These are phyloP conservation scores for Leccinellum rugosiceps DNA, from an alignment of 768 basidiomycete genomes.

Conservation along the genomic window DNA sequence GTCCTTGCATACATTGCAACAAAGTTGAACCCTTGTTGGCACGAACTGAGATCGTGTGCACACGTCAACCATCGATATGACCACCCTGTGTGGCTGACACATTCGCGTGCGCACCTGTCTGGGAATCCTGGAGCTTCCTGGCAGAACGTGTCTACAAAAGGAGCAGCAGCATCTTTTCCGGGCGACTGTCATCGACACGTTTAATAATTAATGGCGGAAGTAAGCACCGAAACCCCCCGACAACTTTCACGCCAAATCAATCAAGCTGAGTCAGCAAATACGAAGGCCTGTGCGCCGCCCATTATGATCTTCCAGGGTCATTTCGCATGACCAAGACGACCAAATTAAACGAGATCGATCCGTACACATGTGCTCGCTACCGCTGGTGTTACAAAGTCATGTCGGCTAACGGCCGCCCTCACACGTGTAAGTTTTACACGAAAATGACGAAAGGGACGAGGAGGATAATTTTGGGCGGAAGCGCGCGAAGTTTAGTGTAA, in stretches of 20 bases:
- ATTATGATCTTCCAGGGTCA: not conserved
- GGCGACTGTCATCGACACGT: constrained; percentile 4
- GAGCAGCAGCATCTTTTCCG: no score
- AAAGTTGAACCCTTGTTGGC: constrained; percentile 1
- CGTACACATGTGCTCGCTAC: not conserved
- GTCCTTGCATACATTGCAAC: not conserved
- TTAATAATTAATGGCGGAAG: constrained; percentile 7
- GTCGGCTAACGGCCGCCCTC: constrained; percentile 1
- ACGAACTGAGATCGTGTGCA: not conserved
- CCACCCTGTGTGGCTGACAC: constrained; percentile 11
- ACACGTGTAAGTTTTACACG: constrained; percentile 1
- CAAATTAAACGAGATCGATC: not conserved
- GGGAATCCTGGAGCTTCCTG: not conserved
- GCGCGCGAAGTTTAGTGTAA: constrained; percentile 13
- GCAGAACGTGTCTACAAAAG: not conserved
- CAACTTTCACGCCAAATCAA: not conserved
- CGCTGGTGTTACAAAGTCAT: not conserved
- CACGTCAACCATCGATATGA: not conserved
- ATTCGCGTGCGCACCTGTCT: not conserved
- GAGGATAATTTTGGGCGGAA: not conserved
- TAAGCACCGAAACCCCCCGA: not conserved
- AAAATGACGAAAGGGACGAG: not conserved
- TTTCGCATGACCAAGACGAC: not conserved
- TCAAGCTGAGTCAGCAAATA: not conserved
- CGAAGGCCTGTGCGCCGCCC: not conserved